Evolutionary conservation across 148 eudicot species (phyloP), one percentile per base, ranked within the genome.

Genomic region (Simmondsia chinensis): DNA sequence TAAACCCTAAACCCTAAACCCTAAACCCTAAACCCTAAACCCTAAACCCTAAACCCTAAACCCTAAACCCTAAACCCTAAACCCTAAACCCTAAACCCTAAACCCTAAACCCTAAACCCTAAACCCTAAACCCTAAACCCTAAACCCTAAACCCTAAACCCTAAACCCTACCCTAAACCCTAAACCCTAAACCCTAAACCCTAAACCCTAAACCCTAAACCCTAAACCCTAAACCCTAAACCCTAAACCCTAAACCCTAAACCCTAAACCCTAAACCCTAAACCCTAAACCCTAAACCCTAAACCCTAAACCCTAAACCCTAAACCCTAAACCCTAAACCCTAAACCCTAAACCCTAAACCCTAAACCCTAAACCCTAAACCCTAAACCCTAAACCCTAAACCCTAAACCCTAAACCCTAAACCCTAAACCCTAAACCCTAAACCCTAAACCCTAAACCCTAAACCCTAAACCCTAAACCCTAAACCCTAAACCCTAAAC

Each of bases 371-470:
- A 37, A 37, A 15, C 41, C 41, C 41, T 15, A 37, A 15, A 37
- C 41, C 41, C 41, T 37, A 37, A 37, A 37, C 41, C 41, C 41
- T 37, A 16, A 37, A 15, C 41, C 41, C 41, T 37, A 16, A 37
- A 37, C 41, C 41, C 41, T 37, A 16, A 37, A 37, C 46, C 41
- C 39, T 37, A 16, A 37, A 37, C 52, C 39, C 41, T 12, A 33
- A 48, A 32, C 52, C 52, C 28, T 20, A 48, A 18, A 32, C 39
- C 52, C 48, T 44, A 44, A 44, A 37, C 41, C 41, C 41, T 37
- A 37, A 43, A 32, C 52, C 52, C 50, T 46, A 46, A 37, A 46
- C 36, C 50, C 50, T 46, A 46, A 44, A 46, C 50, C 52, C 49
- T 33, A 32, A 48, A 48, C 39, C 52, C 52, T 33, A 32, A 46